Evolutionary conservation across 176 grass and related monocot genomes (phyloP).

Genomic region (Bromus sterilis): DNA sequence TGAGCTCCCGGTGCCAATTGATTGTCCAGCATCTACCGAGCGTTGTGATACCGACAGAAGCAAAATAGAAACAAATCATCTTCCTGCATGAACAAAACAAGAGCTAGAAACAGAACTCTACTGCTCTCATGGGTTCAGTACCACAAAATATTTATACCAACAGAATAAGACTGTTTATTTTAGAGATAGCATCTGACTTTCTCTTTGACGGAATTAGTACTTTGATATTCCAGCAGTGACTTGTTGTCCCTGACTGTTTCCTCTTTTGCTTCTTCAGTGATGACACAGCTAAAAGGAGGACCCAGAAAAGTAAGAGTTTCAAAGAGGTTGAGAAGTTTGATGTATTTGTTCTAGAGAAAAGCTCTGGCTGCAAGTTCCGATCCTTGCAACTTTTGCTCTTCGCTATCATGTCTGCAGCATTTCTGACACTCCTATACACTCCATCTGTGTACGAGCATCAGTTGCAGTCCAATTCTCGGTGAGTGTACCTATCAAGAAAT

Average conservation of each 20-base stretch:
- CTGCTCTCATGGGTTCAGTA: neutral
- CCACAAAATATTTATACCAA: conserved; percentile 1
- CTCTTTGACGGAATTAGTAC: neutral
- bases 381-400: conserved; percentile 72
- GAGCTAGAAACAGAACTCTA: neutral
- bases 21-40: neutral
- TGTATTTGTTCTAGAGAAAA: conserved; percentile 57
- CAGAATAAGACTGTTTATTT: neutral
- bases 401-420: conserved; percentile 70
- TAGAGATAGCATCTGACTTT: neutral
- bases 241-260: conserved; percentile 6
- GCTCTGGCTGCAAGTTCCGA: conserved; percentile 68
- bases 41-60: neutral
- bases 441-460: conserved; percentile 69
- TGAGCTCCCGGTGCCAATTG: neutral
- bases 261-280: conserved; percentile 40
- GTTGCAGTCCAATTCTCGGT: conserved; percentile 57
- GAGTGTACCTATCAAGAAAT: neutral
- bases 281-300: conserved; percentile 61
- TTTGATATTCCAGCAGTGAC: neutral
- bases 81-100: neutral
- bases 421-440: conserved; percentile 73
- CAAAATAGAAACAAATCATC: neutral
- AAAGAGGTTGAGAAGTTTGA: conserved; percentile 84
- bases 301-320: conserved; percentile 63